Conservation (phyloP, 345 rosid genomes). For the Cochlearia excelsa region DNA sequence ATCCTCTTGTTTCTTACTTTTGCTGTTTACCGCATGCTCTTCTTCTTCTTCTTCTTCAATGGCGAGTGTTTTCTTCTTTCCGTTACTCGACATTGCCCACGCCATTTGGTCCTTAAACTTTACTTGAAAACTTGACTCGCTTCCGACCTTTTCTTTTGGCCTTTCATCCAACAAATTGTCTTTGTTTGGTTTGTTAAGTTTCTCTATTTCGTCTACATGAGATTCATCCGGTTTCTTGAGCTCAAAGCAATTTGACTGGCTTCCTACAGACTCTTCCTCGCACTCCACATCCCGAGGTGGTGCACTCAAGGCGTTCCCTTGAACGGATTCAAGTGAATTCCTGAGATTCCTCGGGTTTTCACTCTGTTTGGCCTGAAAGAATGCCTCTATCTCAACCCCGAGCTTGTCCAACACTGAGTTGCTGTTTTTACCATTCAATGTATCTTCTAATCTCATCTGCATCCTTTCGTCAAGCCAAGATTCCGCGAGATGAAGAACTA, state of each 20-base stretch:
- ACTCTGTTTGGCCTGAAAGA: conserved; percentile 30
- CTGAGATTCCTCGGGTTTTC: conserved; percentile 43
- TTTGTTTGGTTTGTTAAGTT: conserved; percentile 37
- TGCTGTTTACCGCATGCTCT: too few relatives aligned
- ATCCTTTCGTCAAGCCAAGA: conserved; percentile 95
- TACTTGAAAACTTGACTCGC: conserved; percentile 56
- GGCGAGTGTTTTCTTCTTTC: conserved; percentile 42
- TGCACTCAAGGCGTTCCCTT: conserved; percentile 57
- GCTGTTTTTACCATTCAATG: too few relatives aligned
- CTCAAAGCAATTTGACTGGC: conserved; percentile 81
- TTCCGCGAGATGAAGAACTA: conserved; percentile 89
- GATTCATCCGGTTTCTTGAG: conserved; percentile 53
- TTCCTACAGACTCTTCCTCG: conserved; percentile 59
- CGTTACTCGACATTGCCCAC: conserved; percentile 49
- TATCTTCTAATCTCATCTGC: too few relatives aligned
- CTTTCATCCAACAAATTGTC: too few relatives aligned
- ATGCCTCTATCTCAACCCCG: conserved; percentile 31
- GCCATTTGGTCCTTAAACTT: conserved; percentile 80
- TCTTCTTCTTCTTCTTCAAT: too few relatives aligned
- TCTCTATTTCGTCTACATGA: conserved; percentile 38
- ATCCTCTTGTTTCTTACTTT: conserved; percentile 35
- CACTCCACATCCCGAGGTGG: conserved; percentile 49
- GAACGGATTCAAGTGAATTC: conserved; percentile 77
- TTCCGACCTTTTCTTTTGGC: conserved; percentile 27
- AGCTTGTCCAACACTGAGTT: conserved; percentile 32